Conservation (phyloP, 2,329 filamentous ascomycete genomes). For the Raffaelea ambrosiae region DNA sequence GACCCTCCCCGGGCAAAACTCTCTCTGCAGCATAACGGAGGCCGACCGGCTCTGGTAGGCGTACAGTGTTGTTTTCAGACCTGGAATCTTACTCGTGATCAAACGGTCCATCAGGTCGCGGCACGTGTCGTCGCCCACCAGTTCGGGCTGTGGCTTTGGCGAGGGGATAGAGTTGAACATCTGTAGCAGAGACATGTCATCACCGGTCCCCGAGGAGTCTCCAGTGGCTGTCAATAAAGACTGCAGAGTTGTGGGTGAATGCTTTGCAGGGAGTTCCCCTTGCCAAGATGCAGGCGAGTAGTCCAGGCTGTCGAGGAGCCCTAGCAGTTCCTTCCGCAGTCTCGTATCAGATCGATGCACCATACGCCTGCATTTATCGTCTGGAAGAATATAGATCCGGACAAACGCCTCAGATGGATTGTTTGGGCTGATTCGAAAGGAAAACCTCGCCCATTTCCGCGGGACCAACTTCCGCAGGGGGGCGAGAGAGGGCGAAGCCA, state of each 20-base stretch:
- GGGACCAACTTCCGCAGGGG: slow-evolving; percentile 21
- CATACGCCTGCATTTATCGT: slow-evolving; percentile 49
- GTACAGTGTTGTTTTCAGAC: slow-evolving; percentile 59
- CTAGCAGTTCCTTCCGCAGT: slow-evolving; percentile 35
- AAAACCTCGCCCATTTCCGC: slow-evolving; percentile 34
- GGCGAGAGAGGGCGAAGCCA: slow-evolving; percentile 7
- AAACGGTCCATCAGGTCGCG: slow-evolving; percentile 47
- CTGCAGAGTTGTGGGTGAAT: background rate
- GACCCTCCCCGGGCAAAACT: slow-evolving; percentile 53
- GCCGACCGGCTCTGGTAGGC: slow-evolving; percentile 73
- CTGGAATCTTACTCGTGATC: slow-evolving; percentile 42
- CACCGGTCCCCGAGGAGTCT: slow-evolving; percentile 11
- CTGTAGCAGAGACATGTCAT: slow-evolving; percentile 51
- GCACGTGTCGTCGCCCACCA: slow-evolving; percentile 40
- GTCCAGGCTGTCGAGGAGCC: slow-evolving; percentile 46
- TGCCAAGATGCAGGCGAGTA: slow-evolving; percentile 48
- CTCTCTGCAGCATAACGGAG: slow-evolving; percentile 76
- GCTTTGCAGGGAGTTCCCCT: slow-evolving; percentile 23
- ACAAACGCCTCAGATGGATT: slow-evolving; percentile 21
- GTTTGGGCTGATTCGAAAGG: slow-evolving; percentile 21
- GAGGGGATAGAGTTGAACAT: slow-evolving; percentile 69
- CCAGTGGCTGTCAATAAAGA: background rate
- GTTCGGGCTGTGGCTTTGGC: slow-evolving; percentile 46
- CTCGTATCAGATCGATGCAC: slow-evolving; percentile 39
- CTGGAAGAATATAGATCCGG: slow-evolving; percentile 56